Evolutionary conservation across 257 asterid species (phyloP), one percentile per base, ranked within the genome.

Genomic region (Eustoma russellianum): DNA sequence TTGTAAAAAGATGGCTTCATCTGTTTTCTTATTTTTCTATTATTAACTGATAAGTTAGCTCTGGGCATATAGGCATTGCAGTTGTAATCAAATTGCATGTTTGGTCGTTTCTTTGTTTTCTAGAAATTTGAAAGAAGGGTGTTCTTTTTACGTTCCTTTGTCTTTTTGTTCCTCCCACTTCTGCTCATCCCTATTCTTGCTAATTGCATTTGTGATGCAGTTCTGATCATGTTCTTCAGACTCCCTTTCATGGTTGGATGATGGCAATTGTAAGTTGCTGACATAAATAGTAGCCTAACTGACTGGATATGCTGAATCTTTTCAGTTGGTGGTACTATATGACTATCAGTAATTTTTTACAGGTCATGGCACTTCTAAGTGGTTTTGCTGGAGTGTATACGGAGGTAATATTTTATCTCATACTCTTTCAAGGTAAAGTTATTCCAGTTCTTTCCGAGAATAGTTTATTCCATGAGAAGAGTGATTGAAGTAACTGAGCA

Each of bases 381-480:
- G 99, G 99, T 67, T 92, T 92, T 80, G 99, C 97, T 62, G 99
- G 99, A 76, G 99, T 92, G 54, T 92, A 88, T 79, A 92, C 99
- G 5, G 99, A 92, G 99, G 99, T 92, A 74, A 77, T 48, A 28
- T 52, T 13, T 17, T 15, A 0, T 17, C 5, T 28, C 33, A 10
- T 9, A 13, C 28, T 28, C 14, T 46, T 46, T 3, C 34, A 28
- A 41, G n/a, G 9, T 14, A 46, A 18, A 17, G 46, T 62, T 46
- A 46, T 14, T 13, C 34, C 41, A 35, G 14, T 57, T 62, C 48
- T 12, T 7, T 47, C 5, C 11, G 33, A 17, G 34, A n/a, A 17
- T 8, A 3, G 19, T 40, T 18, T 49, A 43, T 48, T 56, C 18
- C 64, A 35, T 40, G 38, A 18, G 24, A 48, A 34, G 34, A 5